phyloP scores from a whole-genome alignment of 2,329 filamentous ascomycete species.

The Lojkania enalia region DNA sequence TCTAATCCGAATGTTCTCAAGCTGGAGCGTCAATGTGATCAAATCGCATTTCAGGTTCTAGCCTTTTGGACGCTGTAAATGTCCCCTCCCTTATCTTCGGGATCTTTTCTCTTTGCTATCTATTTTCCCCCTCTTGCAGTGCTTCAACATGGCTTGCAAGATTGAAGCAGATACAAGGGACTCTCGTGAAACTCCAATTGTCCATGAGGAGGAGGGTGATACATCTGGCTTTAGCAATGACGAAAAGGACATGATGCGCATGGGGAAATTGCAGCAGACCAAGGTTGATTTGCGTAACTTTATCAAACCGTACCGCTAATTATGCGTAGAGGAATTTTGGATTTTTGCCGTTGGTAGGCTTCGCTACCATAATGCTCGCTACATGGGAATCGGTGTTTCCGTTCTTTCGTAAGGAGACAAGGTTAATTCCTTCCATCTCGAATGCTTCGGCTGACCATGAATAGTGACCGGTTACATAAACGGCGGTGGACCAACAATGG shows the following conservation, averaged over 20 bases:
- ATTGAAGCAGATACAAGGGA: not conserved
- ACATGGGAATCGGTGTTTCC: slow-evolving; percentile 16
- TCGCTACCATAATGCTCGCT: slow-evolving; percentile 13
- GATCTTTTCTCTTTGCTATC: too few relatives aligned
- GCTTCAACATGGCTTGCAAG: not conserved
- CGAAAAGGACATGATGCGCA: slow-evolving; percentile 12
- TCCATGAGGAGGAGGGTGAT: slow-evolving; percentile 3
- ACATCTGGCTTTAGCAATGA: slow-evolving; percentile 4
- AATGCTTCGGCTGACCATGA: not conserved
- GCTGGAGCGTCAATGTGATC: too few relatives aligned
- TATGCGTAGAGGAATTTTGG: slow-evolving; percentile 14
- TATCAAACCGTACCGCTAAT: slow-evolving; percentile 2
- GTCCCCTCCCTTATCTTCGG: too few relatives aligned
- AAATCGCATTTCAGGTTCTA: too few relatives aligned
- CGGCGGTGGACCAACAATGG: slow-evolving; percentile 11
- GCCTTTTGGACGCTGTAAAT: too few relatives aligned
- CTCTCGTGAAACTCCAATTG: not conserved
- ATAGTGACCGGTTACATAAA: slow-evolving; percentile 11
- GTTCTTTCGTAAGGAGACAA: not conserved
- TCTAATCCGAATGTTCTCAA: too few relatives aligned
- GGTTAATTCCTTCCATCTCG: not conserved
- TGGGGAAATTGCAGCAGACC: slow-evolving; percentile 12
- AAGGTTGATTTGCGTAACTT: slow-evolving; percentile 1
- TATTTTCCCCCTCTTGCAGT: not conserved
- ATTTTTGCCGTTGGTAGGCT: slow-evolving; percentile 12